Evolutionary conservation across 202 grass and related monocot genomes (phyloP), one percentile per base, ranked within the genome.

Genomic region (Carex arenaria): DNA sequence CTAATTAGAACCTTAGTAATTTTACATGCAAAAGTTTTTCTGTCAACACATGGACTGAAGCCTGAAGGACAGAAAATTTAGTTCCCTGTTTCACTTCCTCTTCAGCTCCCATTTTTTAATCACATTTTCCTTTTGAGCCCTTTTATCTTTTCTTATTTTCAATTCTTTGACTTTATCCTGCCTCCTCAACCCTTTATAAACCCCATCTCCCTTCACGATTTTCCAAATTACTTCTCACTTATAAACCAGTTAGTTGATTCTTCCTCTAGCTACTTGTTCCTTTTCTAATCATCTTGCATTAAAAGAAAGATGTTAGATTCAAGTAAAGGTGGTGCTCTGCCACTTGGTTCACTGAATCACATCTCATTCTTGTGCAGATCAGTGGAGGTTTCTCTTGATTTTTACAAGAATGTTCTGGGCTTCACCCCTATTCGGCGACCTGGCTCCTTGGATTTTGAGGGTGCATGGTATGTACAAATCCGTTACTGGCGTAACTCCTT

Each of bases 331-430:
- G 84, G 38, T 12, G 89, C 80, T 28, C 85, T 98, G 85, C 90
- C 89, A 79, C 92, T 98, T 71, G 51, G 86, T 42, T 86, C 91
- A 79, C 82, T 99, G 79, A 99, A 95, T 83, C 96, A 99, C 91
- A 81, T 99, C 84, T 99, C 96, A 2, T 42, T 99, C 32, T 67
- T 93, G 66, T 98, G 96, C 91, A 89, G 96, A 79, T 95, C 89
- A 15, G 82, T 99, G 9, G 45, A 85, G 72, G 84, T 15, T 55
- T 95, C 96, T 4, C 68, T 93, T 15, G 52, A 65, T 49, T 99
- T 99, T 91, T 99, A 99, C 91, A 79, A 88, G 77, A 57, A 95
- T 86, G 85, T 99, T 12, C 91, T 98, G 15, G 95, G 95, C 11
- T 98, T 98, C 93, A 56, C 85, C 72, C 86, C 89, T 47, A 79